phyloP scores from a whole-genome alignment of 768 basidiomycete species.

The Kockovaella imperatae region DNA sequence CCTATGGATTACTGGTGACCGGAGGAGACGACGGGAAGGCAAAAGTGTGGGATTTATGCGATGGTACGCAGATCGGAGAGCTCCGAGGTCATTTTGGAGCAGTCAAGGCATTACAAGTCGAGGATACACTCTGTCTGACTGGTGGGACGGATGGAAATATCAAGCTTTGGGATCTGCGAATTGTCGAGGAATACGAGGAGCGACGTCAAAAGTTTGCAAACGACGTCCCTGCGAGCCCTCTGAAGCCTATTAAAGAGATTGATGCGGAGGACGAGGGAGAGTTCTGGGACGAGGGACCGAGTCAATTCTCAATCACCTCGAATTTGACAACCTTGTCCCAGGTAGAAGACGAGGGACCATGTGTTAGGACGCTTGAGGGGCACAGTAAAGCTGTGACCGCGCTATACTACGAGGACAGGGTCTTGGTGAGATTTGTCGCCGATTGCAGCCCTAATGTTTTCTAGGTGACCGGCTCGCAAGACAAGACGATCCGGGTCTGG shows the following conservation, averaged over 20 bases:
- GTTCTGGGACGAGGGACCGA: slow-evolving; percentile 34
- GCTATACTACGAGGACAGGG: slow-evolving; percentile 90
- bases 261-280: slow-evolving; percentile 21
- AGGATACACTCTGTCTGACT: slow-evolving; percentile 80
- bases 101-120: slow-evolving; percentile 87
- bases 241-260: slow-evolving; percentile 36
- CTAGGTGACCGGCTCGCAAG: slow-evolving; percentile 92
- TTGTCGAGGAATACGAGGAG: slow-evolving; percentile 63
- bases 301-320: slow-evolving; percentile 13
- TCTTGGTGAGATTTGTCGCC: slow-evolving; percentile 58
- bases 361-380: slow-evolving; percentile 71
- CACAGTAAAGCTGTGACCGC: slow-evolving; percentile 89
- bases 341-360: slow-evolving; percentile 47
- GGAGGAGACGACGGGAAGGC: slow-evolving; percentile 81
- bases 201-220: slow-evolving; percentile 20
- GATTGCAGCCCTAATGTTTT: slow-evolving; percentile 1
- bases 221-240: slow-evolving; percentile 21
- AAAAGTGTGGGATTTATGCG: slow-evolving; percentile 87
- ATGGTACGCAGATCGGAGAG: slow-evolving; percentile 76
- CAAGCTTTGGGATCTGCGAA: slow-evolving; percentile 81
- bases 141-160: slow-evolving; percentile 81
- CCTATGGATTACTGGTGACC: slow-evolving; percentile 86
- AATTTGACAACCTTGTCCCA: slow-evolving; percentile 10
- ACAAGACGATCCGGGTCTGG: slow-evolving; percentile 98
- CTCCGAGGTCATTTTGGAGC: slow-evolving; percentile 67